These are phyloP conservation scores for Neurospora sp. DNA, from an alignment of 2,329 filamentous ascomycete species.

Conservation along the genomic window DNA sequence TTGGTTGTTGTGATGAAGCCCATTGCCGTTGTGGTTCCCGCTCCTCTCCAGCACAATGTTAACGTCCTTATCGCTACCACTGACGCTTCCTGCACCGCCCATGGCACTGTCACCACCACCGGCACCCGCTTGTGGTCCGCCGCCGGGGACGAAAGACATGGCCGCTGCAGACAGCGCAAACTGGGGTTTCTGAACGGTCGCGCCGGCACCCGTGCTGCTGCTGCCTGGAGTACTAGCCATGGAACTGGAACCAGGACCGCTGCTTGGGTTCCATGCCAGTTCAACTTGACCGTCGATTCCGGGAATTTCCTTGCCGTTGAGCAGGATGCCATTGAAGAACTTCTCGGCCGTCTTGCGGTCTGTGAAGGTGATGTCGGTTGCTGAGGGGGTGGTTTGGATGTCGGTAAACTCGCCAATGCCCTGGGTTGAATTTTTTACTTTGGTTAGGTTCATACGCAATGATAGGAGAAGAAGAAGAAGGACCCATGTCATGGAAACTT, in stretches of 20 bases:
- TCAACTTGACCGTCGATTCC: slow-evolving; percentile 54
- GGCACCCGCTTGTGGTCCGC: slow-evolving; percentile 17
- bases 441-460: slow-evolving; percentile 14
- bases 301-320: slow-evolving; percentile 44
- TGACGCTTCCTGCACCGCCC: slow-evolving; percentile 26
- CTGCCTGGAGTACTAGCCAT: slow-evolving; percentile 6
- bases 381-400: slow-evolving; percentile 36
- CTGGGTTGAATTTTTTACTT: slow-evolving; percentile 25
- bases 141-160: background rate
- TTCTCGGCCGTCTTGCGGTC: slow-evolving; percentile 63
- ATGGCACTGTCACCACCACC: slow-evolving; percentile 32
- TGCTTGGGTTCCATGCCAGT: slow-evolving; percentile 46
- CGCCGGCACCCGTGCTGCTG: background rate
- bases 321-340: slow-evolving; percentile 46
- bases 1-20: background rate
- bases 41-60: slow-evolving; percentile 18
- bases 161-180: background rate
- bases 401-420: slow-evolving; percentile 53
- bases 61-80: slow-evolving; percentile 16
- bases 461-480: background rate
- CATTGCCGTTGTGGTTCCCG: slow-evolving; percentile 25
- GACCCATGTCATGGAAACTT: slow-evolving; percentile 30
- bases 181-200: background rate
- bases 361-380: slow-evolving; percentile 51
- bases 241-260: slow-evolving; percentile 8